phyloP scores from a whole-genome alignment of 148 eudicot species.

The Polygonum maritimum region DNA sequence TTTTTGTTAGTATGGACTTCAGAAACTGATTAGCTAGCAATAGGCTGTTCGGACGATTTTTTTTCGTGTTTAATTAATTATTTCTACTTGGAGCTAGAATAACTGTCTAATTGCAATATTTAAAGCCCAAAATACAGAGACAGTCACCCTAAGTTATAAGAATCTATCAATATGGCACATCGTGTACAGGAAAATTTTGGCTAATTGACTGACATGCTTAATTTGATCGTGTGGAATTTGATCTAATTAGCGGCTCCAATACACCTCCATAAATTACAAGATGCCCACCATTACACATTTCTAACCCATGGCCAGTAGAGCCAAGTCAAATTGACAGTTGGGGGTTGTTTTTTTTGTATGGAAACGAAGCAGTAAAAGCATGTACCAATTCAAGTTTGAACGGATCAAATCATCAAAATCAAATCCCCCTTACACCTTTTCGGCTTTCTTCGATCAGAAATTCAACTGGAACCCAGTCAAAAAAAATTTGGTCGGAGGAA shows the following conservation, averaged over 20 bases:
- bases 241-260: background rate
- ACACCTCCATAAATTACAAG: background rate
- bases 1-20: no score
- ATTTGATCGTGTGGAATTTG: background rate
- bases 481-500: no score
- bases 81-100: background rate
- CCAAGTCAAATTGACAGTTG: constrained; percentile 2
- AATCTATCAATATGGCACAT: background rate
- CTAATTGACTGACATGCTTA: background rate
- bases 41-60: background rate
- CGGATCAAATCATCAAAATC: constrained; percentile 2
- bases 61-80: background rate
- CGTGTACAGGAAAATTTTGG: background rate
- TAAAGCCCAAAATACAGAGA: background rate
- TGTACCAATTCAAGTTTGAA: constrained; percentile 1
- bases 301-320: background rate
- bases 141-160: no score
- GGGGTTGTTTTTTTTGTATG: background rate
- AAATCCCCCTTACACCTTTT: background rate
- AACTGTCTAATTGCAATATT: background rate
- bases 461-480: background rate
- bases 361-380: constrained; percentile 1
- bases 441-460: no score
- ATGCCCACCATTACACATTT: background rate
- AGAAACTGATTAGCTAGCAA: no score